Conservation (phyloP, 805 yeast genomes). For the Nakazawaea ernobii region DNA sequence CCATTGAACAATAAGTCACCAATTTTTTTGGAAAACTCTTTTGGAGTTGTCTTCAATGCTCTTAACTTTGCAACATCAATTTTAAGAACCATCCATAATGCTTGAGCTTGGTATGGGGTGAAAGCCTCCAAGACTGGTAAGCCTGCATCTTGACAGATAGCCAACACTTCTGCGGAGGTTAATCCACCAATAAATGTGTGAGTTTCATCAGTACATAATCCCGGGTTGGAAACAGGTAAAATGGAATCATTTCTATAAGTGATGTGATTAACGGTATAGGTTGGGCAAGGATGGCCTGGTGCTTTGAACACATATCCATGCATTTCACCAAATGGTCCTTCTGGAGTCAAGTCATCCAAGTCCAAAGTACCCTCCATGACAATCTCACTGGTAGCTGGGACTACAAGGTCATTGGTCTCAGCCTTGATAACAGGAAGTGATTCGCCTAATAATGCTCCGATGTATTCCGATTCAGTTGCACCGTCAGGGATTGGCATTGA, state of each 20-base stretch:
- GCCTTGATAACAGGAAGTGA: slow-evolving; percentile 20
- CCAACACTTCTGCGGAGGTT: slow-evolving; percentile 16
- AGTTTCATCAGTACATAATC: slow-evolving; percentile 22
- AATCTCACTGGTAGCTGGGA: slow-evolving; percentile 22
- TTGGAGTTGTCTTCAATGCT: slow-evolving; percentile 15
- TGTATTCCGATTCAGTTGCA: slow-evolving; percentile 18
- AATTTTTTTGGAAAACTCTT: slow-evolving; percentile 16
- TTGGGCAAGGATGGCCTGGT: slow-evolving; percentile 21
- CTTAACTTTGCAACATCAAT: slow-evolving; percentile 18
- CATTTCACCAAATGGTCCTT: slow-evolving; percentile 28
- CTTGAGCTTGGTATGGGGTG: slow-evolving; percentile 23
- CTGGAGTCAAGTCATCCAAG: slow-evolving; percentile 14
- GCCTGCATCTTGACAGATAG: slow-evolving; percentile 8
- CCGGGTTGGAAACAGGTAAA: slow-evolving; percentile 23
- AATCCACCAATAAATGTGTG: slow-evolving; percentile 24
- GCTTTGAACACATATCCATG: slow-evolving; percentile 23
- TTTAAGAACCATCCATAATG: slow-evolving; percentile 19
- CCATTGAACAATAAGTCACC: slow-evolving; percentile 16
- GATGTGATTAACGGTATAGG: slow-evolving; percentile 19
- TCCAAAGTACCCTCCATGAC: slow-evolving; percentile 22
- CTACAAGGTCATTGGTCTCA: slow-evolving; percentile 19
- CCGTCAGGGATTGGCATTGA: slow-evolving; percentile 22
- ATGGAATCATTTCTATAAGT: slow-evolving; percentile 21
- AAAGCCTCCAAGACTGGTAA: slow-evolving; percentile 20
- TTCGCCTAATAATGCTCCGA: slow-evolving; percentile 23